Evolutionary conservation across 1,284 basidiomycete species (phyloP), one percentile per base, ranked within the genome.

Genomic region (Volvariella volvacea): DNA sequence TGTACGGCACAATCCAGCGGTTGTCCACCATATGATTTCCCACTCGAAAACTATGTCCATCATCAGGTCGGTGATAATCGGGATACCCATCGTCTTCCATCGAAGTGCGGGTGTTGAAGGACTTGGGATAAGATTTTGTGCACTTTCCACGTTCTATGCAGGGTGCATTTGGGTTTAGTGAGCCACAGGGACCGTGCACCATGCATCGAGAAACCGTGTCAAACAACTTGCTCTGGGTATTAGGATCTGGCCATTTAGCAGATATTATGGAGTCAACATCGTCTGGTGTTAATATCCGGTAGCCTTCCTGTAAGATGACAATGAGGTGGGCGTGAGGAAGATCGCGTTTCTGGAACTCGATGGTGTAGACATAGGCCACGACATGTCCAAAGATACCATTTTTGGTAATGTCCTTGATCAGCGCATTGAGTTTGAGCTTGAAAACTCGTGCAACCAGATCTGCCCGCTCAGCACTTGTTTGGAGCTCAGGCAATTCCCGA

Each of bases 311-410:
- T 7, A 73, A 44, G 42, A 66, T 66, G 7, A 74, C 48, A 3
- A 71, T 50, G 0, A 71, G 48, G 48, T 75, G 71, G 48, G 65
- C 62, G 47, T 73, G 71, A 10, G 68, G 69, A 0, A 73, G 56
- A 0, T 67, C 65, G 4, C 62, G 50, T 48, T 74, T 74, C 47
- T 74, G 71, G 42, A 66, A 74, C 47, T 75, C 70, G 50, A 71
- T 64, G 17, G 46, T 45, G 42, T 61, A 65, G 1, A 71, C 56
- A 40, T 54, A 43, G 0, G 58, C 66, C 16, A 56, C 58, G n/a
- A 48, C 32, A 0, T 41, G 7, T 1, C 66, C 64, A 46, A 70
- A 60, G 33, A 57, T 50, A 2, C 58, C 53, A 19, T 55, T 48
- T 33, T 56, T 59, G 43, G 45, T 34, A 14, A 66, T 60, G 38